A percentile compares a stretch with the other conserved stretches of the same genome.
These are phyloP conservation scores for Kuraishia molischiana DNA, from an alignment of 805 yeast species.

Conservation along the genomic window DNA sequence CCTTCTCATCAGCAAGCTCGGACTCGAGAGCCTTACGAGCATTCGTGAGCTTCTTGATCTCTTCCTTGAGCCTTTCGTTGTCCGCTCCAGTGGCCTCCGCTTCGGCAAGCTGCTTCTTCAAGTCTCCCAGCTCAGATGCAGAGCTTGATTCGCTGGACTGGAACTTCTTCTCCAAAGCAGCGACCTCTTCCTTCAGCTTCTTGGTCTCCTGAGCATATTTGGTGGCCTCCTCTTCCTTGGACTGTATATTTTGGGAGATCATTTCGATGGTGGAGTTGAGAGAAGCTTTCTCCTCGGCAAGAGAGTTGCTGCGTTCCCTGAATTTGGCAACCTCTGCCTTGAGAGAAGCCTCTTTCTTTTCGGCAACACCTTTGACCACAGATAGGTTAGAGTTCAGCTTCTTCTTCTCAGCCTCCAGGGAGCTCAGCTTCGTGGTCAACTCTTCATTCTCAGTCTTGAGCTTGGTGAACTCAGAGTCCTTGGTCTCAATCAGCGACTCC, in stretches of 20 bases:
- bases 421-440: slow-evolving; percentile 4
- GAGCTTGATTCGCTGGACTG: neutral
- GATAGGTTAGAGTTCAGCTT: slow-evolving; percentile 1
- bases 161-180: neutral
- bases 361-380: slow-evolving; percentile 2
- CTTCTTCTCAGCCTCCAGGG: neutral
- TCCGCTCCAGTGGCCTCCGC: slow-evolving; percentile 5
- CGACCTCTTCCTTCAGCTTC: slow-evolving; percentile 1
- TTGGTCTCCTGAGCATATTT: slow-evolving; percentile 3
- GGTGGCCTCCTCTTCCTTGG: slow-evolving; percentile 10
- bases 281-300: slow-evolving; percentile 21
- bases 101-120: neutral
- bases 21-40: slow-evolving; percentile 7
- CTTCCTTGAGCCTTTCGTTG: slow-evolving; percentile 11
- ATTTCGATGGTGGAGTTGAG: slow-evolving; percentile 19
- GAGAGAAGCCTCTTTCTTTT: slow-evolving; percentile 3
- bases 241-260: slow-evolving; percentile 22
- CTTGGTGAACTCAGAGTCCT: neutral
- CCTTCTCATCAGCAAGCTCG: slow-evolving; percentile 13
- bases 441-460: slow-evolving; percentile 2
- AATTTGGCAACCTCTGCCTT: slow-evolving; percentile 2
- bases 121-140: neutral
- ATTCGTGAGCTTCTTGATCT: slow-evolving; percentile 7
- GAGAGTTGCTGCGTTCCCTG: slow-evolving; percentile 10
- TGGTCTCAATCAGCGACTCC: neutral